Base-by-base conservation (phyloP, 129 eudicot species). In the Heracleum sosnowskyi region DNA sequence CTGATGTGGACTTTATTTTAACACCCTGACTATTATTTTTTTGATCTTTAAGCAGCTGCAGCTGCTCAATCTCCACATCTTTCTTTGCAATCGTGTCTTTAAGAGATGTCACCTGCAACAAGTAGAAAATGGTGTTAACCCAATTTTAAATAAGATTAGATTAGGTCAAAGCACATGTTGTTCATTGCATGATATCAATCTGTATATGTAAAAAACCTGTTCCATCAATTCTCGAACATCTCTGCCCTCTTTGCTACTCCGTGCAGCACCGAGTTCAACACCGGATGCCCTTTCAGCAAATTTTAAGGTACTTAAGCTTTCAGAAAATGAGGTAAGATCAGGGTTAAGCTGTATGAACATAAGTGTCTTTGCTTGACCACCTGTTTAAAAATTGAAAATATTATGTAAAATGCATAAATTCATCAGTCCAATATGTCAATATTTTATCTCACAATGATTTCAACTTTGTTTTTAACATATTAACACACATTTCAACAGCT, bases 351-450 rank as follows among this genome's bases (percentile, higher is more conserved):
- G 97, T 81, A 96, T 97, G 79, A 96, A 89, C 99, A 96, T 96
- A 57, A 96, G 97, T 57, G 99, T 96, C 91, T 96, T 96, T 74
- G 99, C 99, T 51, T 89, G 92, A 40, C 99, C 99, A 80, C 99
- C 99, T 96, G 89, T 73, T 82, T 34, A 69, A 36, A 11, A 11
- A 74, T 28, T 37, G 44, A 76, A 60, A 22, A 69, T 22, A 33
- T 71, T 31, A 80, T 20, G 39, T 40, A 34, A 70, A 46, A 37
- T 68, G 45, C 57, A 57, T 73, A 42, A 42, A 40, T 73, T 20
- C 35, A 31, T 24, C 31, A 41, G 31, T 73, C 10, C 18, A 20
- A 24, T 11, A 2, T 33, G 49, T 29, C 33, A 60, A 60, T n/a
- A 60, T n/a, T 2, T 10, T 60, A 60, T 60, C 16, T n/a, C 68